phyloP scores from a whole-genome alignment of 768 basidiomycete species.

The Rhodosporidiobolus sp. region DNA sequence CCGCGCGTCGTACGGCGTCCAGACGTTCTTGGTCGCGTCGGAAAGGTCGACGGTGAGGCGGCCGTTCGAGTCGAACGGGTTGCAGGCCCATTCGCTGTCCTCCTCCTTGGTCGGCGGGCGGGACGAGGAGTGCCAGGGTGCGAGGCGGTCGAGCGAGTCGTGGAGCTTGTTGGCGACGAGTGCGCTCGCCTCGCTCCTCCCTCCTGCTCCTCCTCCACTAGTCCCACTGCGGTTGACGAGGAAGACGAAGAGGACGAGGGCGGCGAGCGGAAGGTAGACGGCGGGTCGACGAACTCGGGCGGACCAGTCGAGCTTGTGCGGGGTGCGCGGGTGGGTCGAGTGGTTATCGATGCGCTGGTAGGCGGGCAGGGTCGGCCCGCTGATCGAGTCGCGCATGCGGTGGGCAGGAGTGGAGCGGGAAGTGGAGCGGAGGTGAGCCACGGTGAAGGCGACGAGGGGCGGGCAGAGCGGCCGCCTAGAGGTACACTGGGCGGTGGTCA shows the following conservation, averaged over 20 bases:
- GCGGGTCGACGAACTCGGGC: slow-evolving; percentile 4
- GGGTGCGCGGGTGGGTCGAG: background rate
- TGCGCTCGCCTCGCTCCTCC: background rate
- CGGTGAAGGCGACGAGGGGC: too few relatives aligned
- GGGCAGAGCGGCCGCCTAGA: too few relatives aligned
- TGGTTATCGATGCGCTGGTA: too few relatives aligned
- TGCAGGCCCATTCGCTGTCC: slow-evolving; percentile 29
- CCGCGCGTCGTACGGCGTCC: slow-evolving; percentile 26
- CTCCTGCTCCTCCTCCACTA: background rate
- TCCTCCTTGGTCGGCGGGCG: background rate
- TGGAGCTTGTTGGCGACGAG: background rate
- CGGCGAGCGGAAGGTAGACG: slow-evolving; percentile 7
- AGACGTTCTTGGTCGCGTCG: slow-evolving; percentile 6
- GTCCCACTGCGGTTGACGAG: background rate
- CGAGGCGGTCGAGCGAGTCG: slow-evolving; percentile 17
- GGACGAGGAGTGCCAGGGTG: slow-evolving; percentile 1
- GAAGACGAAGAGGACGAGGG: slow-evolving; percentile 8
- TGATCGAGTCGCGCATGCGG: too few relatives aligned
- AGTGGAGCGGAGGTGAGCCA: too few relatives aligned
- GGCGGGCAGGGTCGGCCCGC: too few relatives aligned
- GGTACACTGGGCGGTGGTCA: too few relatives aligned
- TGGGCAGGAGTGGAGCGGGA: too few relatives aligned
- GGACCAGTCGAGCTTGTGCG: background rate
- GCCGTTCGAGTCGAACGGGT: slow-evolving; percentile 33
- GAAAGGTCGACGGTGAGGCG: slow-evolving; percentile 22